Evolutionary conservation across 768 basidiomycete genomes (phyloP), one percentile per base, ranked within the genome.

Genomic region (Grammothele lineata): DNA sequence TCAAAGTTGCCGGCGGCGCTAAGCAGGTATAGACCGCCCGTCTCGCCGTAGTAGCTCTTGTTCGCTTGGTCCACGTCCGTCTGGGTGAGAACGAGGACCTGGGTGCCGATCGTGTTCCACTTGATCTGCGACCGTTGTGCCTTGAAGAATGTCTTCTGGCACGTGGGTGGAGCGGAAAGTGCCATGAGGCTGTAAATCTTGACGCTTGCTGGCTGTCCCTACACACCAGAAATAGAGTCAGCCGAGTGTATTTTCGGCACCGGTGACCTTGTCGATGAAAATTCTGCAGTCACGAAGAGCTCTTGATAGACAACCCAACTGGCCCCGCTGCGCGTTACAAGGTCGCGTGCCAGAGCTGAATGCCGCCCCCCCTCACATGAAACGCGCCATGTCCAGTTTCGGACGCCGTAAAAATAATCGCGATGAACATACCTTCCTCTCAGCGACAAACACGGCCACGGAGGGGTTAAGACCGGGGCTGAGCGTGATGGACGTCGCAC

Each of bases 21-120:
- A 52, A 98, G 79, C 12, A 97, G 76, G 68, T 95, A 97, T 60
- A 99, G 71, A 43, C 91, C 62, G 15, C 62, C 90, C 2, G 94
- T 96, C 72, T 98, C 95, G 44, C 96, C 96, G 56, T 98, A 99
- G 66, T 99, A 99, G 59, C 86, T 93, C 78, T 90, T 96, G 66
- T 95, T 95, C 37, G 90, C 86, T 63, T 90, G 91, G 62, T 99
- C 95, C 43, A 97, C 94, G 59, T 99, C 96, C 4, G 94, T 95
- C 61, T 94, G 92, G 0, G 95, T 94, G 30, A 97, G 68, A 50
- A 97, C 77, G 45, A 99, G 72, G 2, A 94, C 87, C 60, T 91
- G 90, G 0, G 93, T 95, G 17, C 95, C 96, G 15, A 93, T 78
- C 7, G 80, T 81, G 61, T 97, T 98, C 95, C 95, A 99, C 68